Conservation (phyloP, 164 flowering plant genomes). For the Warburgia ugandensis region DNA sequence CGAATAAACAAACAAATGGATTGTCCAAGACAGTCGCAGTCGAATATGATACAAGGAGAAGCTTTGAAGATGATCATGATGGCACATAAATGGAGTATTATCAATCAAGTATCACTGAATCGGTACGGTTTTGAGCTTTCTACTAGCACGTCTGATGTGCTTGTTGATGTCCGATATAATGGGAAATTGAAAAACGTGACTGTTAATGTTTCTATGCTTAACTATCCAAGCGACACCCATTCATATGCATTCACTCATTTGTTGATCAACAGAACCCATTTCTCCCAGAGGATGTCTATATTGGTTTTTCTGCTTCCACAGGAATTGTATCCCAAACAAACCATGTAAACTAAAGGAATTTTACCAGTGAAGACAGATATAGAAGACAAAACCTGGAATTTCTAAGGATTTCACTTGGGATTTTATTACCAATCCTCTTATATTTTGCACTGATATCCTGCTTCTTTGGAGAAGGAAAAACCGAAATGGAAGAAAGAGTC, state of each 20-base stretch:
- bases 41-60: constrained; percentile 24
- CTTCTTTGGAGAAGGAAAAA: constrained; percentile 7
- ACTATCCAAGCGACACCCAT: no score
- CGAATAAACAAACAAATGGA: constrained; percentile 12
- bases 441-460: not conserved
- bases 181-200: constrained; percentile 15
- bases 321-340: constrained; percentile 24
- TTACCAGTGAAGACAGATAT: constrained; percentile 18
- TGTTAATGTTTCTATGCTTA: constrained; percentile 14
- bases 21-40: constrained; percentile 11
- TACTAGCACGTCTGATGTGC: constrained; percentile 1
- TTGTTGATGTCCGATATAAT: constrained; percentile 21
- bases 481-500: not conserved
- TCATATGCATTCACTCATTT: constrained; percentile 14
- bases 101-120: constrained; percentile 7
- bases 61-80: constrained; percentile 8
- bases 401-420: constrained; percentile 25
- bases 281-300: constrained; percentile 8
- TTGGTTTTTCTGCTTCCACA: constrained; percentile 8
- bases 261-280: constrained; percentile 24
- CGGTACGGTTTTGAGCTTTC: constrained; percentile 19
- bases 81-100: constrained; percentile 13
- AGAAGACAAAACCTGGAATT: not conserved
- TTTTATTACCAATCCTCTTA: constrained; percentile 12
- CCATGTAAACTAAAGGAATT: constrained; percentile 36